Base-by-base conservation (phyloP, 2,329 filamentous ascomycete species). In the Pseudocercospora ulei region DNA sequence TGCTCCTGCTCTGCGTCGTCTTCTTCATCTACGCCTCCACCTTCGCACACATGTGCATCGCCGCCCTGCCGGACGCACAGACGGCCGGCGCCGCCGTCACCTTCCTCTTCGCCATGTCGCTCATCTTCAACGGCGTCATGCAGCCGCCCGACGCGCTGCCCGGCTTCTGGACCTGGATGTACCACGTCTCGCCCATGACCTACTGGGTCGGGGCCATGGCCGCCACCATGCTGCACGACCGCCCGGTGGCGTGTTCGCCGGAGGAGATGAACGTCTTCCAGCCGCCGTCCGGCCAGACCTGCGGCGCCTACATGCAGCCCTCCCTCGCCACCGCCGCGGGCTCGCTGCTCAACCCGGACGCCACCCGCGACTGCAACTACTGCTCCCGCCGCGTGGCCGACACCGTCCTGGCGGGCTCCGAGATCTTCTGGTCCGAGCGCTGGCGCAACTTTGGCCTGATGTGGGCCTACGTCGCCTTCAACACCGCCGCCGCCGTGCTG, bases 151-250 rank as follows among this genome's bases (percentile, higher is more conserved):
- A 62, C 3, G 60, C 63, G 2, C 69, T 86, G 22, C 80, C 81
- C 0, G 64, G 72, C 3, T 84, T 85, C 68, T 86, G 81, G 80
- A 74, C 76, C 48, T 82, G 82, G 66, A 82, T 85, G 77, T 86
- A 86, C 60, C 74, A 79, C 29, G 63, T 84, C 22, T 84, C 79
- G 0, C 85, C 85, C 0, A 80, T 92, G 48, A 85, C 80, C 0
- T 92, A 92, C 56, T 65, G 86, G 7, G 73, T 87, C 18, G 71
- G 71, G 5, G 79, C 76, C 12, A 75, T 90, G 63, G 60, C 86
- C 0, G 71, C 78, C 0, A 73, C 72, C 0, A 81, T 73, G 2
- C 65, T 92, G 3, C 79, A 80, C 28, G 76, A 79, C 49, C 74
- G 72, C 0, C 36, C 63, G 0, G 76, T 87, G 14, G 49, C 57